Evolutionary conservation across 441 rosid genomes (phyloP), one percentile per base, ranked within the genome.

Genomic region (Mallotus japonicus): DNA sequence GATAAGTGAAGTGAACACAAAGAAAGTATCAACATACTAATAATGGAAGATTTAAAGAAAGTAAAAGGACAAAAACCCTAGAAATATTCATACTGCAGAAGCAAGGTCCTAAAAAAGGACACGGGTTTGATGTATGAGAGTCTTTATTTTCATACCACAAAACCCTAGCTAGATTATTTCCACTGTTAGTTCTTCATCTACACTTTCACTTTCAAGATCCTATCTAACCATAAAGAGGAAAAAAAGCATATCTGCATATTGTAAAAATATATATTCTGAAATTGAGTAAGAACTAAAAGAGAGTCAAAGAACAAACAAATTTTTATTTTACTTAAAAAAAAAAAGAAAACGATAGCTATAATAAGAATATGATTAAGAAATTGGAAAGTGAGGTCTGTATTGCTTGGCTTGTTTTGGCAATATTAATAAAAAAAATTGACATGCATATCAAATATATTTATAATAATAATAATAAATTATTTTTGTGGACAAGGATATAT

Each of bases 351-450:
- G 1, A 60, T 28, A 53, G 11, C 34, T 8, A 11, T 28, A 53
- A 54, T 17, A 40, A 55, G 62, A 12, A 55, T 22, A 19, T 11
- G 58, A 56, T 12, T 8, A 16, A 40, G 11, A 67, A 0, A 6
- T 24, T 24, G 28, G 32, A 20, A 22, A 34, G 55, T 28, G 32
- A 28, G 32, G 32, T 28, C 14, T 37, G 9, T 4, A 62, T 11
- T 19, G 69, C 46, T 71, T 82, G 67, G 73, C 83, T 80, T 80
- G 64, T 76, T 86, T 83, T 82, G 86, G 89, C 24, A 82, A 86
- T 71, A 70, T 61, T 73, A 74, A 77, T 84, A 79, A 75, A 34
- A 7, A 42, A 47, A 13, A 72, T 19, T 10, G 32, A 22, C 24
- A 6, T 3, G 46, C n/a, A 28, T 5, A 53, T 32, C 17, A 2